Evolutionary conservation across 176 grass and related monocot species (phyloP), one percentile per base, ranked within the genome.

Genomic region (Musa troglodytarum): DNA sequence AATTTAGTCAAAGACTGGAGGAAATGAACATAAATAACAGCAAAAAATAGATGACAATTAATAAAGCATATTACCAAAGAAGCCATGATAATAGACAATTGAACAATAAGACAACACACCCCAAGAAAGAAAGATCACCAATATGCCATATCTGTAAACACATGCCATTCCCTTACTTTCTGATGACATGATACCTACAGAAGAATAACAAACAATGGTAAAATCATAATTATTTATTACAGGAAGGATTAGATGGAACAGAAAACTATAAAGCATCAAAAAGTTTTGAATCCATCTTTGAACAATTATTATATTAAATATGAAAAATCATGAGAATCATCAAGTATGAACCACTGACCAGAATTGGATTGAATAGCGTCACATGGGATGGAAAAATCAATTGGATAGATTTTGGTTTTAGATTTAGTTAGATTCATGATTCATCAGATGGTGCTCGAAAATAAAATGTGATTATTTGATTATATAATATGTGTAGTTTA

Each of bases 61-160:
- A 63, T 61, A 68, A 43, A 26, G 26, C 15, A 68, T 29, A 15
- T 15, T 29, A 16, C 21, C 15, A 29, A 67, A 67, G 8, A 15
- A 28, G 11, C 26, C 65, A 8, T 3, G 22, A 29, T 29, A 68
- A 29, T 1, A 29, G 11, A 43, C 34, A 50, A n/a, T 14, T 13
- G 20, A 70, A 19, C 11, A 70, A 50, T 15, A 50, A 50, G 49
- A n/a, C 5, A 70, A 1, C 68, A 51, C 51, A 70, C 68, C 68
- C 9, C 15, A 70, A 70, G 17, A 70, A 51, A 51, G 13, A 70
- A 50, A 70, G 68, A 70, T 50, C 68, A 65, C 23, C 63, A 22
- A 70, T 19, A 70, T 51, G 49, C 49, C 34, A 70, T 50, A 50
- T 70, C 34, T 70, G 68, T 20, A 50, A 51, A 70, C 51, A 2